Conservation (phyloP, 1,139 yeast species). For the Pichia sp. region DNA sequence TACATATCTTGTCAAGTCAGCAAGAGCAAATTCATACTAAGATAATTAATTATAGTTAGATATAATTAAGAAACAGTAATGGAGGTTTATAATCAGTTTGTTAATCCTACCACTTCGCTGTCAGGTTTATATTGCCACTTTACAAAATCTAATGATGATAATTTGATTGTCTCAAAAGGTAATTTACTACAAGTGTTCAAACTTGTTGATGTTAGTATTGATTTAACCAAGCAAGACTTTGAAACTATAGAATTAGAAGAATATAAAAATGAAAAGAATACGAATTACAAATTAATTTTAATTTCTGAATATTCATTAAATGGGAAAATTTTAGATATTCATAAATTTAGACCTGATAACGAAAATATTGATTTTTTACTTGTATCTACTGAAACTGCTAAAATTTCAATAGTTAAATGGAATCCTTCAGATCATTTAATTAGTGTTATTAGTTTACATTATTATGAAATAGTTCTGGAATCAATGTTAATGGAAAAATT, state of each 20-base stretch:
- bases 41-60: too few species aligned
- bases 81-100: slow-evolving; percentile 80
- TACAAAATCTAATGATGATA: slow-evolving; percentile 42
- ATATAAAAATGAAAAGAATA: slow-evolving; percentile 15
- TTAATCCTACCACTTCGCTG: slow-evolving; percentile 72
- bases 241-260: slow-evolving; percentile 11
- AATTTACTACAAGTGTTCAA: slow-evolving; percentile 65
- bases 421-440: slow-evolving; percentile 47
- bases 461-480: slow-evolving; percentile 67
- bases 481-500: slow-evolving; percentile 44
- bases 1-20: too few species aligned
- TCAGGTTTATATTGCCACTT: slow-evolving; percentile 60
- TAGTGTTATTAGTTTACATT: slow-evolving; percentile 75
- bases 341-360: slow-evolving; percentile 37
- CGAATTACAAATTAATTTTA: slow-evolving; percentile 40
- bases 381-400: slow-evolving; percentile 69
- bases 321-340: slow-evolving; percentile 61
- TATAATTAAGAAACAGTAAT: slow-evolving; percentile 31
- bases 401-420: slow-evolving; percentile 73
- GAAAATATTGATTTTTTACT: slow-evolving; percentile 53
- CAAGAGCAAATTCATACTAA: too few species aligned
- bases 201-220: slow-evolving; percentile 28
- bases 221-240: slow-evolving; percentile 2
- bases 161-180: slow-evolving; percentile 67
- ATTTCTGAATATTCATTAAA: slow-evolving; percentile 64